Evolutionary conservation across 2,329 filamentous ascomycete genomes (phyloP), one percentile per base, ranked within the genome.

Genomic region (Xylaria sp.): DNA sequence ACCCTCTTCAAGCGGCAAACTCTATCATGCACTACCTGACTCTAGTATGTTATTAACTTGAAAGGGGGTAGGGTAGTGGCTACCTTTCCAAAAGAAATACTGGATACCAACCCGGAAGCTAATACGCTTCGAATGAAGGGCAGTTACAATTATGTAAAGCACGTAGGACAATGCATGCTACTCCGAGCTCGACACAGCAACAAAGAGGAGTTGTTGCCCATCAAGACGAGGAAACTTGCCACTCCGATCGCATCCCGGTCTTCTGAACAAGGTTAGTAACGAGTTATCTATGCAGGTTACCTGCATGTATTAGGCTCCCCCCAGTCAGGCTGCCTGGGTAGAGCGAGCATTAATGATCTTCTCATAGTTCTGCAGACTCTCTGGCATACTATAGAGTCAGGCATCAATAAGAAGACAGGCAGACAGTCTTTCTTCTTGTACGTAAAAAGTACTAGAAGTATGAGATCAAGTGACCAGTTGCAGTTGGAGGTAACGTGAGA

Each of bases 391-490:
- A n/a, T 34, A 13, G 3, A 34, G 28, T 4, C 25, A n/a, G 51
- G 28, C 28, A 54, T 6, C 25, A 18, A 4, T 54, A 34, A n/a
- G 13, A 52, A 52, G 34, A 1, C 34, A 37, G 7, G 8, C 10
- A 37, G 23, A 31, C 23, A 34, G 18, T 25, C 23, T 7, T 28
- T 31, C 15, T 8, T 46, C 41, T 63, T n/a, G 52, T 58, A 67
- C 59, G 65, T 67, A 67, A 55, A 52, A 58, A 51, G 41, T 58
- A 52, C 44, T 37, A 28, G 28, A 56, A 28, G 39, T 41, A 56
- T 44, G 20, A 41, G n/a, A 25, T 41, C 50, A 41, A 23, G 20
- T 52, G 51, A 52, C 34, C 34, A 7, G 39, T 28, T 62, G 12
- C 57, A 51, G 20, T 25, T 37, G 9, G 54, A 52, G 48, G 44